Conservation (phyloP, 73 alveolate genomes). For the Paramecium sonneborni region DNA sequence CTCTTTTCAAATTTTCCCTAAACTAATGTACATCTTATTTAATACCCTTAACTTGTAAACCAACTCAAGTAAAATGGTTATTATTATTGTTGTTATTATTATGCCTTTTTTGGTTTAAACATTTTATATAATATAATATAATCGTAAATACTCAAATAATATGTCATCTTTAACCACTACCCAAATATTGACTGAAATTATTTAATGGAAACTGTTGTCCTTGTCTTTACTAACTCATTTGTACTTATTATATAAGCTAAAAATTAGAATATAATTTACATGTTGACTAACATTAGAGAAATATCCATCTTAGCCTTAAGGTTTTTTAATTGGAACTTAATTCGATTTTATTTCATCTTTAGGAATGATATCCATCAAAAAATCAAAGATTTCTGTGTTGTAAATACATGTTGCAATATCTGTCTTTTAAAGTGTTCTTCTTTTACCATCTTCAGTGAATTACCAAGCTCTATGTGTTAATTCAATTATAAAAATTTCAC, state of each 20-base stretch:
- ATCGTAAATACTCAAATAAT: neutral
- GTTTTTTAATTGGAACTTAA: slow-evolving; percentile 52
- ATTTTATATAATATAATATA: neutral
- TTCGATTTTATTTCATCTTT: slow-evolving; percentile 59
- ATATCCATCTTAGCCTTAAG: slow-evolving; percentile 49
- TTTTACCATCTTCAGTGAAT: slow-evolving; percentile 92
- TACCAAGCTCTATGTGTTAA: slow-evolving; percentile 96
- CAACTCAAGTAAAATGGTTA: slow-evolving; percentile 29
- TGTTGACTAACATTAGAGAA: slow-evolving; percentile 25
- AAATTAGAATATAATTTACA: neutral
- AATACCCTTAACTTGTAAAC: neutral
- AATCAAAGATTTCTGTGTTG: slow-evolving; percentile 95
- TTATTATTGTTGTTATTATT: neutral
- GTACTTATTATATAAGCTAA: slow-evolving; percentile 2
- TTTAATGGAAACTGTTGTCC: neutral
- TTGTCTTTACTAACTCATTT: slow-evolving; percentile 6
- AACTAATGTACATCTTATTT: neutral
- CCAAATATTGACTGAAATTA: neutral
- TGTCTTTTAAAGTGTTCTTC: slow-evolving; percentile 95
- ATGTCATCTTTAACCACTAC: neutral
- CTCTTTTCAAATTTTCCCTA: neutral
- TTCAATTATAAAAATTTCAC: slow-evolving; percentile 98
- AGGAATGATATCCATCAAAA: slow-evolving; percentile 78
- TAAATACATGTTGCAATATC: slow-evolving; percentile 96
- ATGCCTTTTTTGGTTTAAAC: neutral